Base-by-base conservation (phyloP, 1,284 basidiomycete genomes). In the Nidula niveotomentosa region DNA sequence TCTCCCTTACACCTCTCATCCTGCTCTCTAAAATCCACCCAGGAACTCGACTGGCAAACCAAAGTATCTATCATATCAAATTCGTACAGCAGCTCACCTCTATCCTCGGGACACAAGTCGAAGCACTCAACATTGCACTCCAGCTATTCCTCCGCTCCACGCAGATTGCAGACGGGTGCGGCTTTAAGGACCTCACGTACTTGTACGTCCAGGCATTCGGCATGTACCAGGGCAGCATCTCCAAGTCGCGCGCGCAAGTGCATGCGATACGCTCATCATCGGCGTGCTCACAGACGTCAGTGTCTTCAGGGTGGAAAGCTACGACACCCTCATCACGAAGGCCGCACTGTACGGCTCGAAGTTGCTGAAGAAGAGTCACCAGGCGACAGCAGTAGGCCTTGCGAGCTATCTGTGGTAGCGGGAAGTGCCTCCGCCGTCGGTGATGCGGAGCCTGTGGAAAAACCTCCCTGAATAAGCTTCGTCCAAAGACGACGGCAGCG, bases 371-470 rank as follows among this genome's bases (percentile, higher is more conserved):
- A 97, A 98, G 79, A 92, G 93, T 23, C 95, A 97, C 71, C 95
- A 98, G 72, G 91, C 94, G 10, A 93, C 86, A 6, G 95, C 94
- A 3, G 94, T 98, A n/a, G 87, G 91, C 51, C 80, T 95, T 43
- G 95, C 95, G 2, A 96, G 93, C 69, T 95, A 98, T 75, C 76
- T 97, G 65, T 97, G 94, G 94, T 98, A 94, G 94, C 95, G 97
- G 69, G 89, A 91, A 58, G 79, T 79, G 10, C 67, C 73, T 0
- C 58, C 70, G 3, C 63, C 12, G 79, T 77, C 54, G 66, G 64
- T 13, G 78, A 79, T 53, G 65, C 65, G 1, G 78, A 78, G 49
- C 68, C 60, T 34, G 57, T 53, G 8, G 51, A 56, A 0, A 64
- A 67, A 18, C 63, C 62, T 34, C 15, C 39, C 54, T 17, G 61